Evolutionary conservation across 306 rosid species (phyloP).

Genomic region (Trifolium dubium): DNA sequence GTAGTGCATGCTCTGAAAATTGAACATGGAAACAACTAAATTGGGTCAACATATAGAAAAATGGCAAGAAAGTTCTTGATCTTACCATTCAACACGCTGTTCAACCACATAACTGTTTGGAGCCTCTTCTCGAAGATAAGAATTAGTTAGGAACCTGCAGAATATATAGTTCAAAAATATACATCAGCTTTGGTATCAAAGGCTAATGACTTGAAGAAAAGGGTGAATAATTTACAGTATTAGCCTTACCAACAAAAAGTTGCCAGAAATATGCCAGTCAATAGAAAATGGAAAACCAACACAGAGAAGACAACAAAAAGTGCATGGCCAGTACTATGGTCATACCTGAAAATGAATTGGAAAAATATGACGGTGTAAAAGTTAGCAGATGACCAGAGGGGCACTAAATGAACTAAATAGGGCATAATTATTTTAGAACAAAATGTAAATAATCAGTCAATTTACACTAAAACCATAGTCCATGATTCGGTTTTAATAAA

Average conservation of each 20-base stretch:
- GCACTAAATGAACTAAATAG: conserved; percentile 6
- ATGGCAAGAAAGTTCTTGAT: conserved; percentile 30
- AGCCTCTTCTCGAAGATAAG: conserved; percentile 97
- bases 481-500: conserved; percentile 32
- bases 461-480: conserved; percentile 20
- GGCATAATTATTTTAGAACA: conserved; percentile 6
- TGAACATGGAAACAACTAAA: conserved; percentile 34
- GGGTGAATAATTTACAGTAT: conserved; percentile 13
- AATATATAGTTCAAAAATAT: conserved; percentile 27
- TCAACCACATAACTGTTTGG: conserved; percentile 98
- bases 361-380: conserved; percentile 24
- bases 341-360: conserved; percentile 75
- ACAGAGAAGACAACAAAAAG: conserved; percentile 85
- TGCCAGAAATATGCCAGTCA: conserved; percentile 81
- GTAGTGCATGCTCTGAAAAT: conserved; percentile 22
- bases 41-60: conserved; percentile 28
- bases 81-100: conserved; percentile 99
- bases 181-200: conserved; percentile 25
- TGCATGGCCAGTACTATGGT: conserved; percentile 87
- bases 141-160: conserved; percentile 84
- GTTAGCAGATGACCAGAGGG: conserved; percentile 33
- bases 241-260: conserved; percentile 84
- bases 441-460: conserved; percentile 18
- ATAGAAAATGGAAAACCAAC: conserved; percentile 80
- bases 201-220: conserved; percentile 24